phyloP scores from a whole-genome alignment of 2,329 filamentous ascomycete genomes.

The Talaromyces sp. region DNA sequence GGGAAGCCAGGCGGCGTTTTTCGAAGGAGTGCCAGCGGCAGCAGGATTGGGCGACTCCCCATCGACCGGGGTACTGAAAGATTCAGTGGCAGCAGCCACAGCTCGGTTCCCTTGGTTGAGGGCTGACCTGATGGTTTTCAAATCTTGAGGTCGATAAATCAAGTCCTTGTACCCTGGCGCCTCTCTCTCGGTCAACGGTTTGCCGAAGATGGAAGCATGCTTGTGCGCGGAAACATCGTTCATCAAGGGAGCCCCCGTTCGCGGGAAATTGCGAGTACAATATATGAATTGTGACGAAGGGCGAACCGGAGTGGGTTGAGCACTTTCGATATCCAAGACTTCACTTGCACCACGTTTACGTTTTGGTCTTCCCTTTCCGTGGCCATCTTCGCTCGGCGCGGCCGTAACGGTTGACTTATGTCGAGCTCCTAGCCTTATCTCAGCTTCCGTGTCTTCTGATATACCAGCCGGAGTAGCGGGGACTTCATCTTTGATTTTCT shows the following conservation, averaged over 20 bases:
- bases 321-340: constrained; percentile 23
- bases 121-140: constrained; percentile 70
- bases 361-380: constrained; percentile 26
- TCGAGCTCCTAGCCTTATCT: constrained; percentile 22
- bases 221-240: constrained; percentile 74
- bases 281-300: constrained; percentile 32
- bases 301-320: constrained; percentile 21
- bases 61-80: constrained; percentile 59
- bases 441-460: constrained; percentile 26
- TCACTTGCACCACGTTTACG: constrained; percentile 37
- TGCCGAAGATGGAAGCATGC: constrained; percentile 73
- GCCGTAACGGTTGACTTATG: constrained; percentile 19
- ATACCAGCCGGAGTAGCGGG: constrained; percentile 30
- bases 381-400: constrained; percentile 18
- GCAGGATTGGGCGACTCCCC: constrained; percentile 44
- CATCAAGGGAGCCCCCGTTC: constrained; percentile 66
- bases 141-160: constrained; percentile 68
- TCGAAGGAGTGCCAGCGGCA: constrained; percentile 27
- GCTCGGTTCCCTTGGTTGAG: constrained; percentile 49
- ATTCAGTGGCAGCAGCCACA: constrained; percentile 42
- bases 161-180: constrained; percentile 71
- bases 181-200: constrained; percentile 67
- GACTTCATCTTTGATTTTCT: constrained; percentile 27
- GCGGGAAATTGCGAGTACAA: constrained; percentile 48
- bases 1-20: constrained; percentile 37